Conservation (phyloP, 2,329 filamentous ascomycete genomes). For the Scortechinia acanthostroma region DNA sequence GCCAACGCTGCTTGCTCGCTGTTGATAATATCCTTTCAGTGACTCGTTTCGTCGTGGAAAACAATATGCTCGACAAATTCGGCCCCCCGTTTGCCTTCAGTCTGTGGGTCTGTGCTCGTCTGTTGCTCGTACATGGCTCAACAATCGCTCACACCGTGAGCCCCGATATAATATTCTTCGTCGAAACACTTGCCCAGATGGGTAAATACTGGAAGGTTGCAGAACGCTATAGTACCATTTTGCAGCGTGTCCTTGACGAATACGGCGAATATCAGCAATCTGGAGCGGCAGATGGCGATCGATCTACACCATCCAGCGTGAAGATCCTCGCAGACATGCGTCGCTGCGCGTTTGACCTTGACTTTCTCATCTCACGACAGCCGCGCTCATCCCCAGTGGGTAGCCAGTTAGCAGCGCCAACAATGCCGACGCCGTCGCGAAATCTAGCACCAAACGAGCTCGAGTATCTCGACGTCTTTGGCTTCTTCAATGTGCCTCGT, state of each 20-base stretch:
- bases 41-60: conserved; percentile 31
- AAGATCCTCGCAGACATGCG: conserved; percentile 21
- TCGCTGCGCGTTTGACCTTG: conserved; percentile 17
- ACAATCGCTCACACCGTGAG: conserved; percentile 23
- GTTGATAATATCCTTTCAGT: conserved; percentile 33
- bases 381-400: not conserved
- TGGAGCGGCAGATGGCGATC: conserved; percentile 17
- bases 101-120: conserved; percentile 30
- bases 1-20: conserved; percentile 33
- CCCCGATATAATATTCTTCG: conserved; percentile 30
- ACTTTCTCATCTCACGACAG: conserved; percentile 16
- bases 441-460: conserved; percentile 27
- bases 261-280: conserved; percentile 4
- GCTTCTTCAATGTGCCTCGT: conserved; percentile 32
- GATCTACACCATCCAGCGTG: conserved; percentile 13
- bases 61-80: conserved; percentile 29
- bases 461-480: conserved; percentile 33
- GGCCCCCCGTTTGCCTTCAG: conserved; percentile 34
- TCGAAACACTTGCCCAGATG: conserved; percentile 29
- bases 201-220: conserved; percentile 35
- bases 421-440: conserved; percentile 22
- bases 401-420: not conserved
- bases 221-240: conserved; percentile 28
- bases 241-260: conserved; percentile 22
- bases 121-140: conserved; percentile 30